Conservation (phyloP, 352 stramenopile genomes). For the Phytophthora tentaculata region DNA sequence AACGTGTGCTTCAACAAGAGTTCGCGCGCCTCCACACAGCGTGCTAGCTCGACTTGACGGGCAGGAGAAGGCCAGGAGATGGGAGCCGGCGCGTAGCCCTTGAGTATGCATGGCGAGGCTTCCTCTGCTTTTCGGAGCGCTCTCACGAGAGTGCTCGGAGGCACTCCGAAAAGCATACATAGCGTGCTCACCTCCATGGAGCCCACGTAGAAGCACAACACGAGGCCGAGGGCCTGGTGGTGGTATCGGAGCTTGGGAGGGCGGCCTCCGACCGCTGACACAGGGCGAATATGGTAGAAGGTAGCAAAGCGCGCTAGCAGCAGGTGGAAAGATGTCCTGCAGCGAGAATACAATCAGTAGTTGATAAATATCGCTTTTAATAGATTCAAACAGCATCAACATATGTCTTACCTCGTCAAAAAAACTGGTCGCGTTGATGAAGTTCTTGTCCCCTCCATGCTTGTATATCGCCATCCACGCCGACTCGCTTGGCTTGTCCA, state of each 20-base stretch:
- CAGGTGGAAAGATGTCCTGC: background rate
- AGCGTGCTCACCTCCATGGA: slow-evolving; percentile 2
- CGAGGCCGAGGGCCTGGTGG: background rate
- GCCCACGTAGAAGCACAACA: slow-evolving; percentile 1
- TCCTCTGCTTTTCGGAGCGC: background rate
- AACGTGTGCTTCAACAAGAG: slow-evolving; percentile 28
- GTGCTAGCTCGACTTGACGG: background rate
- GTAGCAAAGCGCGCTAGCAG: background rate
- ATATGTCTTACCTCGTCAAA: background rate
- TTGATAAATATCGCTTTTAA: background rate
- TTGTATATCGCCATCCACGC: slow-evolving; percentile 5
- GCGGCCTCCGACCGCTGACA: background rate
- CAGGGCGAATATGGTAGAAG: background rate
- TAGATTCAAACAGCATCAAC: background rate
- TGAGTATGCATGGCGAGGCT: background rate
- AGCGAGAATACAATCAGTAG: background rate
- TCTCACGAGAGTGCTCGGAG: background rate
- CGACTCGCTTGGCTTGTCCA: background rate
- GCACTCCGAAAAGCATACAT: slow-evolving; percentile 11
- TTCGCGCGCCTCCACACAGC: slow-evolving; percentile 38
- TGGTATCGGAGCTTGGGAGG: slow-evolving; percentile 4
- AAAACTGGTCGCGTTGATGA: slow-evolving; percentile 5
- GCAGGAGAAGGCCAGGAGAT: slow-evolving; percentile 13
- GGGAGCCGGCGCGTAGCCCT: background rate
- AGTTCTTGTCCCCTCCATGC: background rate